These are phyloP conservation scores for Wickerhamia fluorescens DNA, from an alignment of 805 yeast genomes.

Conservation along the genomic window DNA sequence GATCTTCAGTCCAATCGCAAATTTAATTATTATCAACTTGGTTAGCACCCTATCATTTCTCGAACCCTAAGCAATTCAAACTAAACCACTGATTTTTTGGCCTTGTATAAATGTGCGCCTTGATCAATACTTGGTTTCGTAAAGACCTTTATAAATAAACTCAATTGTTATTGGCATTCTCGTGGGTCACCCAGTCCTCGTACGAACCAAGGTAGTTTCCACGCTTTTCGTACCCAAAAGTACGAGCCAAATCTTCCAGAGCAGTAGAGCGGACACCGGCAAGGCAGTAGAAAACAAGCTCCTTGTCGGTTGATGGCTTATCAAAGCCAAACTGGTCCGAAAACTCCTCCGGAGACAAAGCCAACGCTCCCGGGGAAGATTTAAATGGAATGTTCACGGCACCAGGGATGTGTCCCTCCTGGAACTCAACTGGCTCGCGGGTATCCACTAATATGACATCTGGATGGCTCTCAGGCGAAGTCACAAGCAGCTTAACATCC, in stretches of 20 bases:
- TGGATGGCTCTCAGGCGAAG: constrained; percentile 33
- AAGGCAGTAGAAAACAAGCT: constrained; percentile 82
- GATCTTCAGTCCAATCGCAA: no score
- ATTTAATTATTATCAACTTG: no score
- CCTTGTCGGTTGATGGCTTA: constrained; percentile 67
- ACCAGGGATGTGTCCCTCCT: constrained; percentile 71
- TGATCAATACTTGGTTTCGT: no score
- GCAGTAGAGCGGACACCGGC: constrained; percentile 89
- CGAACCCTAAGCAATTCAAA: no score
- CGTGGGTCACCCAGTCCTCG: constrained; percentile 66
- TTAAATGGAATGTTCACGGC: constrained; percentile 86
- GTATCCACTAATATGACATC: constrained; percentile 71
- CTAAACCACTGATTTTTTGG: no score
- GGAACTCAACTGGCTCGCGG: constrained; percentile 80
- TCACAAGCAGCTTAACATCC: constrained; percentile 40
- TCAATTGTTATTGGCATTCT: no score
- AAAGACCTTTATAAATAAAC: no score
- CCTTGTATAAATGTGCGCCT: no score
- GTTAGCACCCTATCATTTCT: no score
- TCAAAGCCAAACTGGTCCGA: constrained; percentile 71
- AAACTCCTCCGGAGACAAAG: constrained; percentile 72
- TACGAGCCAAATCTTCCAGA: constrained; percentile 85
- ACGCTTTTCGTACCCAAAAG: constrained; percentile 79
- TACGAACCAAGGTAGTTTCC: constrained; percentile 85
- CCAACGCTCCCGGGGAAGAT: constrained; percentile 88